Conservation (phyloP, 139 green algal species). For the Mychonastes homosphaera region DNA sequence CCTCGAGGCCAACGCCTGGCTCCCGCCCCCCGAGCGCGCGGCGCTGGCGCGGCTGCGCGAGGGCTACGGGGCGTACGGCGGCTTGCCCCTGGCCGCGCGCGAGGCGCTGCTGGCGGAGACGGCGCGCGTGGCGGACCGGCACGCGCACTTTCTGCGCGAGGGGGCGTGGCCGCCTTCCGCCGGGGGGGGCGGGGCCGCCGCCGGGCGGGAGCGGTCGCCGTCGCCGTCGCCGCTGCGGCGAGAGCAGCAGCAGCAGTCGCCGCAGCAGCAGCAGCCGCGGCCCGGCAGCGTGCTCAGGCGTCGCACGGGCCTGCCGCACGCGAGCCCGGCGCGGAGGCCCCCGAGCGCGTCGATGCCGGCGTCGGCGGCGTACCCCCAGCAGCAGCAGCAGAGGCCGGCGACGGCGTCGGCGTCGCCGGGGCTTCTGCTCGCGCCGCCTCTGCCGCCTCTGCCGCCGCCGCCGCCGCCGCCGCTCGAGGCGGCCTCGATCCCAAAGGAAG, state of each 20-base stretch:
- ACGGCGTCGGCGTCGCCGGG: no score
- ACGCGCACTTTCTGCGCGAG: neutral
- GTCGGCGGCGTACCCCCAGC: neutral
- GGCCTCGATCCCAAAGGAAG: no score
- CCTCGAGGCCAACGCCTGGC: no score
- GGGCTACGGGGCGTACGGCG: neutral
- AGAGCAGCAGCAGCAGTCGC: neutral
- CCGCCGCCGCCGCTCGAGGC: no score
- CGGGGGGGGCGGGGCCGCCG: neutral
- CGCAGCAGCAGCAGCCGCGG: no score
- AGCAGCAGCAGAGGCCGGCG: conserved; percentile 1
- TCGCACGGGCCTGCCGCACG: no score
- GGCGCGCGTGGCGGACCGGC: neutral
- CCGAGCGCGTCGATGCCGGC: no score
- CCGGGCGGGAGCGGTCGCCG: neutral
- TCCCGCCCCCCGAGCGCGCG: no score
- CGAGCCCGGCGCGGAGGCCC: no score
- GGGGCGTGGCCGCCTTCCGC: neutral
- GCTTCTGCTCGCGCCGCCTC: no score
- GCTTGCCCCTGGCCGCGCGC: neutral
- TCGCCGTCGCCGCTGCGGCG: neutral
- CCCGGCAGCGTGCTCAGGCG: neutral
- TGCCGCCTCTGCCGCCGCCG: no score
- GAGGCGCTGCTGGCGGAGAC: neutral
- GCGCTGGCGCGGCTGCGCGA: neutral